Base-by-base conservation (phyloP, 768 basidiomycete genomes). In the Lentinus brumalis region DNA sequence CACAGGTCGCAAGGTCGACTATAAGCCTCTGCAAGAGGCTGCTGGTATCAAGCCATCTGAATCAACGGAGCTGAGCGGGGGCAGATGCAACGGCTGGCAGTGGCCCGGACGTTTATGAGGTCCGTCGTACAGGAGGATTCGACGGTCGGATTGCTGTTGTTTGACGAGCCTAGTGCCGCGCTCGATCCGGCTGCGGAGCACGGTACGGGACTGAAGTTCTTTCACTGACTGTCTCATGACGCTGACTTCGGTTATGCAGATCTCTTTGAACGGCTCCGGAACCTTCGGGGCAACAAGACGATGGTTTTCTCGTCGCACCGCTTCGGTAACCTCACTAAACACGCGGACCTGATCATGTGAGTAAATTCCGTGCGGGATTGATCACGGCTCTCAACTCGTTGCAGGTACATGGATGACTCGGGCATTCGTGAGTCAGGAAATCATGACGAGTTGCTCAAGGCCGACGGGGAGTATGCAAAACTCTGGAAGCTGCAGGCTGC, bases 401-500 rank as follows among this genome's bases (percentile, higher is more conserved):
- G n/a, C n/a, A n/a, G n/a, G 59, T 91, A 88, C 70, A 89, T 92
- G 83, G 78, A 88, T 59, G 78, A 88, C 50, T 80, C 87, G 10
- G 68, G 69, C 8, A 75, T 92, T 2, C 62, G 84, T 38, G 91
- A 92, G 69, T 76, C 79, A 52, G 90, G 91, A 4, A 90, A 83
- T 3, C 91, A 92, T 63, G 79, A 83, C 0, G 74, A 80, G 44
- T 75, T 92, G 6, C 68, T 91, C 53, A 74, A 77, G 40, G 69
- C 61, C 51, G 73, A 78, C 5, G 88, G 89, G 10, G 85, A 87
- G 55, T 91, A 91, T 65, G 86, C 88, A 1, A 80, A 81, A 52
- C 81, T 90, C 58, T 92, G 89, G 88, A 82, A 72, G 66, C 64
- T 91, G 52, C 90, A 92, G 66, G 89, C 88, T 1, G 75, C 84